A percentile compares a stretch with the other conserved stretches of the same genome.
phyloP scores from a whole-genome alignment of 768 basidiomycete genomes.

The Leccinellum luteum region DNA sequence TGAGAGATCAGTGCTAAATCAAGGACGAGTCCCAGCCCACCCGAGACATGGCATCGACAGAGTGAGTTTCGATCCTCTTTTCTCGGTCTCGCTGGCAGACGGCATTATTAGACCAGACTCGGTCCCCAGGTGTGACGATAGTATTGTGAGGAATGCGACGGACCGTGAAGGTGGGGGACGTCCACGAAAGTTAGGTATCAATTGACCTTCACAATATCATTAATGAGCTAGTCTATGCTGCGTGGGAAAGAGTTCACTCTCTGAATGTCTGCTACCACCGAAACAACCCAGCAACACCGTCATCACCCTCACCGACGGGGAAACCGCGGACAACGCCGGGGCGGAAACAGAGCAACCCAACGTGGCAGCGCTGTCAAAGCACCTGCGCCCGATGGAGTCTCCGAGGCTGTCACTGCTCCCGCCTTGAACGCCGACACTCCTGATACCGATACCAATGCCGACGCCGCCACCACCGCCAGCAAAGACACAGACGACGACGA shows the following conservation, averaged over 20 bases:
- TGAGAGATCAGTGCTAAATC: too few relatives aligned
- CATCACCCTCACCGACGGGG: conserved; percentile 14
- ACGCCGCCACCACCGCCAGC: neutral
- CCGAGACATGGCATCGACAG: too few relatives aligned
- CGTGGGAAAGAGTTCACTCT: neutral
- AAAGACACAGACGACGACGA: conserved; percentile 34
- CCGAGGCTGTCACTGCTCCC: neutral
- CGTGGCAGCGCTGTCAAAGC: conserved; percentile 4
- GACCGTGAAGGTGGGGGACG: too few relatives aligned
- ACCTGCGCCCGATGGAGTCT: neutral
- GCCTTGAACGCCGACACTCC: neutral
- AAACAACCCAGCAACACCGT: conserved; percentile 3
- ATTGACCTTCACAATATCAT: too few relatives aligned
- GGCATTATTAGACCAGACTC: too few relatives aligned
- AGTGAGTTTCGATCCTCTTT: too few relatives aligned
- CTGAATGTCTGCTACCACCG: conserved; percentile 15
- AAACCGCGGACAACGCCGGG: conserved; percentile 20
- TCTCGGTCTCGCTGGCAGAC: too few relatives aligned
- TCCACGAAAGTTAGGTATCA: too few relatives aligned
- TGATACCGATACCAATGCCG: neutral
- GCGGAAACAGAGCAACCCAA: conserved; percentile 11
- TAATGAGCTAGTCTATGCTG: too few relatives aligned
- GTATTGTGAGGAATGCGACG: too few relatives aligned
- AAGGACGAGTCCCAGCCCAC: too few relatives aligned
- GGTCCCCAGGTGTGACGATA: too few relatives aligned